Percentiles rank a stretch among this genome's conserved stretches.
These are phyloP conservation scores for Schizophyllum commune DNA, from an alignment of 1,284 basidiomycete genomes.

Conservation along the genomic window DNA sequence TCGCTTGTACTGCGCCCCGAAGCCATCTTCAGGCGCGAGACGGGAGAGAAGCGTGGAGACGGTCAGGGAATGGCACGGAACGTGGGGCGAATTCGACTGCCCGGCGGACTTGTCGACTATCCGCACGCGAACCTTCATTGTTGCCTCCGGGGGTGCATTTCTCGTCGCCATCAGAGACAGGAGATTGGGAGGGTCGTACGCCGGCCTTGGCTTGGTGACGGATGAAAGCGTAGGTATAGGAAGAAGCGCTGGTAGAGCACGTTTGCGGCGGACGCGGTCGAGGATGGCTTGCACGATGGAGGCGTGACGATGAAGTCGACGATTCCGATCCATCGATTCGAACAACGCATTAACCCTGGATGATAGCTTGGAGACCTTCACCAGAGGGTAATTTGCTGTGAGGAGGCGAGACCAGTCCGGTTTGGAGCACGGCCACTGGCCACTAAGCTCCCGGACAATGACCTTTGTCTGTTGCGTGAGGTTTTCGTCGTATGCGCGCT, in stretches of 20 bases:
- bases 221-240: background rate
- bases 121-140: too few relatives aligned
- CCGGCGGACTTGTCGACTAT: too few relatives aligned
- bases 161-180: too few relatives aligned
- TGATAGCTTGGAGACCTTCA: background rate
- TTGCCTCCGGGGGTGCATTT: too few relatives aligned
- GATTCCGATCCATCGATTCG: background rate
- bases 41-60: too few relatives aligned
- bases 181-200: background rate
- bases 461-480: background rate
- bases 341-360: background rate
- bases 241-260: background rate
- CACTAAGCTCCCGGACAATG: background rate
- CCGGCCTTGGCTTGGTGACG: background rate
- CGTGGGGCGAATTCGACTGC: too few relatives aligned
- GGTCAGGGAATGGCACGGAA: too few relatives aligned
- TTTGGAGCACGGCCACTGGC: background rate
- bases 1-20: too few relatives aligned
- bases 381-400: background rate
- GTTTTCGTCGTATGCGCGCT: background rate
- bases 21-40: too few relatives aligned
- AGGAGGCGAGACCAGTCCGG: background rate
- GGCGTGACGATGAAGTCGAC: background rate
- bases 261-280: background rate
- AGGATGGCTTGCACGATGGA: background rate